These are phyloP conservation scores for Vanderwaltozyma verrucispora DNA, from an alignment of 805 yeast genomes.

Conservation along the genomic window DNA sequence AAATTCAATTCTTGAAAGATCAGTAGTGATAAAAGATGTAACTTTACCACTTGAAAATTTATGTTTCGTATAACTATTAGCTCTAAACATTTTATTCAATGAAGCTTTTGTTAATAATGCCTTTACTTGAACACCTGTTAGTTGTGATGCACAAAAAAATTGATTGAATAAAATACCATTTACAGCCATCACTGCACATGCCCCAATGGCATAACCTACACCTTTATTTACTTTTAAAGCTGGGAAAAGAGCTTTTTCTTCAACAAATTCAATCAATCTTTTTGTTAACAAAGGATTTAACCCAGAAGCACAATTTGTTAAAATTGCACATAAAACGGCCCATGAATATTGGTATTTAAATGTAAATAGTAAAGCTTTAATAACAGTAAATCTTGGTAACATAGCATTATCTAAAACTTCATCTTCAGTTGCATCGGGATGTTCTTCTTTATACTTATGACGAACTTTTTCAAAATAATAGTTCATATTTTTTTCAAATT, in stretches of 20 bases:
- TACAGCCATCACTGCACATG: slow-evolving; percentile 42
- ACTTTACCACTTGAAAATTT: slow-evolving; percentile 58
- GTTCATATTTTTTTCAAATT: slow-evolving; percentile 30
- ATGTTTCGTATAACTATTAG: slow-evolving; percentile 48
- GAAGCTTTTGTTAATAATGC: slow-evolving; percentile 63
- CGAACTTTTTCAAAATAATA: slow-evolving; percentile 27
- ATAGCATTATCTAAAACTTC: slow-evolving; percentile 28
- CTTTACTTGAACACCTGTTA: slow-evolving; percentile 61
- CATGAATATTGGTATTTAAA: slow-evolving; percentile 38
- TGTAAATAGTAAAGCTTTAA: slow-evolving; percentile 38
- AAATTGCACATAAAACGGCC: slow-evolving; percentile 35
- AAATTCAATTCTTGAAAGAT: slow-evolving; percentile 68
- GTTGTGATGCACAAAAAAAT: slow-evolving; percentile 49
- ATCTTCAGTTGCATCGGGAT: slow-evolving; percentile 31
- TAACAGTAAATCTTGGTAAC: slow-evolving; percentile 27
- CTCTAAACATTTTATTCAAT: slow-evolving; percentile 53
- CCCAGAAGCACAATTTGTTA: slow-evolving; percentile 40
- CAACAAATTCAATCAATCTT: slow-evolving; percentile 56
- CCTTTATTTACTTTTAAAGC: slow-evolving; percentile 43
- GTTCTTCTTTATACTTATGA: slow-evolving; percentile 20
- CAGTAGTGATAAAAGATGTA: slow-evolving; percentile 73
- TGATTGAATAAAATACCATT: slow-evolving; percentile 47
- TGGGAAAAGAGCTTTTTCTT: slow-evolving; percentile 35
- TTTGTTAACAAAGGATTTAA: slow-evolving; percentile 59
- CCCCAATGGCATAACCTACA: slow-evolving; percentile 67